Base-by-base conservation (phyloP, 2,329 filamentous ascomycete genomes). In the Stachybotrys chlorohalonatus region DNA sequence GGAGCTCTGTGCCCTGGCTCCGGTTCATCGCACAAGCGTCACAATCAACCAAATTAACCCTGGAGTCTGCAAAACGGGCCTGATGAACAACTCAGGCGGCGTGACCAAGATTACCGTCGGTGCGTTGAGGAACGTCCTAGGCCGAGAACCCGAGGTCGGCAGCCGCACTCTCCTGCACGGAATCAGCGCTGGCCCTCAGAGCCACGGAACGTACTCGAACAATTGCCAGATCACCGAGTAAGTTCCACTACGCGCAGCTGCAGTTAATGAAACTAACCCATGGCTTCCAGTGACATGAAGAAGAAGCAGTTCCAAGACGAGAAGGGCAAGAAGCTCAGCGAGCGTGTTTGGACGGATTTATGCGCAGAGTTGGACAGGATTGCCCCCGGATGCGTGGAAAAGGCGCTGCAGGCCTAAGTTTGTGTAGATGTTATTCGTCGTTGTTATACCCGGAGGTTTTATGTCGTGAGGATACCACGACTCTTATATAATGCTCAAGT, bases 41-140 rank as follows among this genome's bases (percentile, higher is more conserved):
- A 57, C 70, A 39, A 49, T 70, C 30, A 70, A 70, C 56, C 17
- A 61, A 1, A 39, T 67, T 11, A 62, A 62, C 52, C 69, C 68
- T 0, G 68, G 68, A 1, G 54, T 70, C 5, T 66, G 63, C 59
- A 63, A 59, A 47, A 64, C 64, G 1, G 54, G 24, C 53, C 55
- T 45, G 55, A 61, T 15, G 6, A 52, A 7, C 47, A 57, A 49
- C 39, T n/a, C 11, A n/a, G 9, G 3, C 47, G 48, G 31, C 17
- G 45, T 31, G 42, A 51, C 3, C 6, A 11, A 50, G 7, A 9
- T 39, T 47, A 58, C 15, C 30, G 39, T 36, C 52, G 55, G n/a
- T 49, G 49, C 47, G 51, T 52, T 47, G 39, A 36, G 5, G 2
- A 50, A 7, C 47, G 54, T 31, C 11, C 11, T 31, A 31, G 64